These are phyloP conservation scores for Carex littledalei DNA, from an alignment of 176 grass and related monocot genomes.

Conservation along the genomic window DNA sequence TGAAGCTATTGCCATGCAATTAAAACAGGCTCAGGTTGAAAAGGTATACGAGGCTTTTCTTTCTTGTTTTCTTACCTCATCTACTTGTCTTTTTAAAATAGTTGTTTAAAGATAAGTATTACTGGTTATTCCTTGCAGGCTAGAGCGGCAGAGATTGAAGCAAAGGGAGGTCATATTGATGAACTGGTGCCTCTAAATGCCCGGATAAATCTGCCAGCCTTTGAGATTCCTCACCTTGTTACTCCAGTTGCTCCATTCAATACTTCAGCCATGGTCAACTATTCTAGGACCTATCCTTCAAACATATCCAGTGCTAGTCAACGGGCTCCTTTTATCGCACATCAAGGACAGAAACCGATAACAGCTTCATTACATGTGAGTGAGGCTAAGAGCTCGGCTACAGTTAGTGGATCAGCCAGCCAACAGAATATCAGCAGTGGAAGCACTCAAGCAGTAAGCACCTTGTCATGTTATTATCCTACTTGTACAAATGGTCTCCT, in stretches of 20 bases:
- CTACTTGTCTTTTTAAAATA: neutral
- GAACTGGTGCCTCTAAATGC: constrained; percentile 11
- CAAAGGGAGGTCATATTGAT: constrained; percentile 7
- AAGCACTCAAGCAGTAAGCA: constrained; percentile 18
- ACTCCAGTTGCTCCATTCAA: constrained; percentile 35
- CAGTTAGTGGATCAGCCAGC: constrained; percentile 4
- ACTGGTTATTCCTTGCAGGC: neutral
- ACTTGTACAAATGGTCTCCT: neutral
- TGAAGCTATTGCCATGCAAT: constrained; percentile 55
- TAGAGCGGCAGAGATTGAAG: constrained; percentile 18
- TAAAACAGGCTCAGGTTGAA: constrained; percentile 55
- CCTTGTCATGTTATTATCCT: constrained; percentile 6
- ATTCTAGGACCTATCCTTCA: constrained; percentile 10
- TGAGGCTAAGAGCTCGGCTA: neutral
- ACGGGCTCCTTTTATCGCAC: neutral
- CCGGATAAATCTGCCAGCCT: constrained; percentile 9
- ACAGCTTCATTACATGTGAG: neutral
- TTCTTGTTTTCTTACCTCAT: constrained; percentile 2
- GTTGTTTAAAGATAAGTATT: neutral
- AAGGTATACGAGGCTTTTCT: constrained; percentile 32
- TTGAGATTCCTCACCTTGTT: constrained; percentile 28
- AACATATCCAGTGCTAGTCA: constrained; percentile 8
- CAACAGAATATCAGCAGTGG: constrained; percentile 34
- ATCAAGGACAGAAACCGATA: neutral
- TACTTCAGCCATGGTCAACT: constrained; percentile 19